Percentiles rank a stretch among this genome's conserved stretches.
Conservation (phyloP, 306 rosid species). For the Neltuma alba region DNA sequence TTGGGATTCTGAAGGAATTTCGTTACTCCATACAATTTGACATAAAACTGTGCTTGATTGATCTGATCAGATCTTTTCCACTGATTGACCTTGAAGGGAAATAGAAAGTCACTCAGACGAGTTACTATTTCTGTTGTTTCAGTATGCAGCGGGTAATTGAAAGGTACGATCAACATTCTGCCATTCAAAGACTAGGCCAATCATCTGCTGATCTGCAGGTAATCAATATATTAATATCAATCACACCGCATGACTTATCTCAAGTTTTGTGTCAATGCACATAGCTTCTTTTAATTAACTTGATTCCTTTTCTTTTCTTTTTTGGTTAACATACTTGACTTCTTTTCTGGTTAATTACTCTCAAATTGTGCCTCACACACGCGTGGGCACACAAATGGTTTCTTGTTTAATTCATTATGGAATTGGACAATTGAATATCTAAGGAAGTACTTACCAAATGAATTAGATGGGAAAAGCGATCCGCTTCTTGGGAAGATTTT, state of each 20-base stretch:
- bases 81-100: not conserved
- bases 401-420: not conserved
- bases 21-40: not conserved
- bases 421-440: not conserved
- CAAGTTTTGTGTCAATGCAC: not conserved
- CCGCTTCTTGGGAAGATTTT: not conserved
- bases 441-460: not conserved
- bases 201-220: conserved; percentile 22
- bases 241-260: not conserved
- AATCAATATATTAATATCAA: not conserved
- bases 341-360: not conserved
- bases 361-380: not conserved
- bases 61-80: not conserved
- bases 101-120: not conserved
- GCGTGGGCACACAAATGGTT: not conserved
- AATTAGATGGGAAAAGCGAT: not conserved
- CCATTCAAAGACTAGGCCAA: not conserved
- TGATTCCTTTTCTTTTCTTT: not conserved
- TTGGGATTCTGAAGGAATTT: not conserved
- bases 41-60: not conserved
- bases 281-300: not conserved
- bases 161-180: not conserved
- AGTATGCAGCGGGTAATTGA: conserved; percentile 23
- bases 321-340: not conserved
- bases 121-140: not conserved